phyloP scores from a whole-genome alignment of 1,139 yeast genomes.

The Yamadazyma atmosphaerica region DNA sequence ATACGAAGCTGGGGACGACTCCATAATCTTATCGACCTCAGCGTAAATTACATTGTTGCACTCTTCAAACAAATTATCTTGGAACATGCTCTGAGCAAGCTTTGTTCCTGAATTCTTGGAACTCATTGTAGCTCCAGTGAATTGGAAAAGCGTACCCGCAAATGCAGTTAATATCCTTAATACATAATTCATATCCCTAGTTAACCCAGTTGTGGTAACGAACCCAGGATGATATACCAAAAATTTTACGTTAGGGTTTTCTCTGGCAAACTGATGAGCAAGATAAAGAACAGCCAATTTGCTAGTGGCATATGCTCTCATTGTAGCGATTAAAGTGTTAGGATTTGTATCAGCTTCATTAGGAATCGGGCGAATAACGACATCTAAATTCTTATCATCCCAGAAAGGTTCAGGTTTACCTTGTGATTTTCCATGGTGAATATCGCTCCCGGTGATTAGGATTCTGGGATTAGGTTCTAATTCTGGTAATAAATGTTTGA shows the following conservation, averaged over 20 bases:
- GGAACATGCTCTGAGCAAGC: neutral
- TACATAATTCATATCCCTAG: neutral
- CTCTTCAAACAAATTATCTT: no score
- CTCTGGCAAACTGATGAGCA: constrained; percentile 7
- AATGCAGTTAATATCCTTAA: neutral
- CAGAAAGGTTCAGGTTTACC: constrained; percentile 8
- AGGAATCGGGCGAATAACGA: constrained; percentile 4
- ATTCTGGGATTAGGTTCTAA: neutral
- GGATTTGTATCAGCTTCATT: constrained; percentile 4
- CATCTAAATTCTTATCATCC: constrained; percentile 7
- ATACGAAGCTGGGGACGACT: no score
- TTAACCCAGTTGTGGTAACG: neutral
- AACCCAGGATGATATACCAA: constrained; percentile 9
- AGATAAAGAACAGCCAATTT: constrained; percentile 10
- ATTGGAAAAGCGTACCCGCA: neutral
- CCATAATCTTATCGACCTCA: no score
- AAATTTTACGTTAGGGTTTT: constrained; percentile 7
- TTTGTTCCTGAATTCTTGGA: neutral
- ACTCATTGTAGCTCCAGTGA: neutral
- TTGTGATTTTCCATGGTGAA: neutral
- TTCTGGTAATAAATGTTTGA: constrained; percentile 4
- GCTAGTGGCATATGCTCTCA: constrained; percentile 8
- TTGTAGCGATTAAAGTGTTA: constrained; percentile 3
- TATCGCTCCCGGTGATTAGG: neutral
- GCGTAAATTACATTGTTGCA: no score